Conservation (phyloP, 2,329 filamentous ascomycete species). For the Eurotiales sp. region DNA sequence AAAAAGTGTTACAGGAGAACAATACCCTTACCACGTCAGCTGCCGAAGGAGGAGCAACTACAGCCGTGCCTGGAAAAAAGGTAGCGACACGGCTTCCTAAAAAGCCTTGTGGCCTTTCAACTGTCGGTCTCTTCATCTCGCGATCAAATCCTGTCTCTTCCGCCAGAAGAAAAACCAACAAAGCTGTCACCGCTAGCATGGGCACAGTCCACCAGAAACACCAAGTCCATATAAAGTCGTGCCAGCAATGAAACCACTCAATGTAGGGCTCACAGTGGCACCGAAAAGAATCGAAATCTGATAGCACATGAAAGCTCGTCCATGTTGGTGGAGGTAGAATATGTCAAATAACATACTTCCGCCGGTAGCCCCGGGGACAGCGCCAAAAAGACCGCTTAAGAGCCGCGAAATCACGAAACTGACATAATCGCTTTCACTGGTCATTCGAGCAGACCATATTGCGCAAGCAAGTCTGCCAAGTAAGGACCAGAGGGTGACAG, state of each 20-base stretch:
- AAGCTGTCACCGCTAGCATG: slow-evolving; percentile 29
- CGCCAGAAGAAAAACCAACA: slow-evolving; percentile 36
- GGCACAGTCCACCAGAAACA: slow-evolving; percentile 46
- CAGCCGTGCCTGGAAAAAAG: slow-evolving; percentile 24
- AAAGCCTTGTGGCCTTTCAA: slow-evolving; percentile 17
- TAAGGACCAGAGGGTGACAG: slow-evolving; percentile 39
- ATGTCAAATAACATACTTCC: slow-evolving; percentile 40
- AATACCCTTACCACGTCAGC: slow-evolving; percentile 20
- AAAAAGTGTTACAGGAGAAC: background rate
- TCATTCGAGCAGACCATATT: slow-evolving; percentile 40
- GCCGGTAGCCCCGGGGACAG: slow-evolving; percentile 36
- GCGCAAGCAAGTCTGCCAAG: slow-evolving; percentile 32
- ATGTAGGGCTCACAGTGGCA: slow-evolving; percentile 34
- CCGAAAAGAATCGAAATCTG: slow-evolving; percentile 37
- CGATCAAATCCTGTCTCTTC: slow-evolving; percentile 41
- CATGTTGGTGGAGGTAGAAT: slow-evolving; percentile 44
- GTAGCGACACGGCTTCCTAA: slow-evolving; percentile 24
- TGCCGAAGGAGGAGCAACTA: slow-evolving; percentile 22
- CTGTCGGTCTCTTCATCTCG: slow-evolving; percentile 17
- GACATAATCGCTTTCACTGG: slow-evolving; percentile 30
- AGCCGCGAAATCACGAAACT: slow-evolving; percentile 37
- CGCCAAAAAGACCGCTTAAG: slow-evolving; percentile 41
- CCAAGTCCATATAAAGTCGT: slow-evolving; percentile 32
- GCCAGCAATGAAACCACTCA: slow-evolving; percentile 39
- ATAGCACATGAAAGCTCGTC: slow-evolving; percentile 36